Conservation (phyloP, 257 asterid species). For the Haberlea rhodopensis region DNA sequence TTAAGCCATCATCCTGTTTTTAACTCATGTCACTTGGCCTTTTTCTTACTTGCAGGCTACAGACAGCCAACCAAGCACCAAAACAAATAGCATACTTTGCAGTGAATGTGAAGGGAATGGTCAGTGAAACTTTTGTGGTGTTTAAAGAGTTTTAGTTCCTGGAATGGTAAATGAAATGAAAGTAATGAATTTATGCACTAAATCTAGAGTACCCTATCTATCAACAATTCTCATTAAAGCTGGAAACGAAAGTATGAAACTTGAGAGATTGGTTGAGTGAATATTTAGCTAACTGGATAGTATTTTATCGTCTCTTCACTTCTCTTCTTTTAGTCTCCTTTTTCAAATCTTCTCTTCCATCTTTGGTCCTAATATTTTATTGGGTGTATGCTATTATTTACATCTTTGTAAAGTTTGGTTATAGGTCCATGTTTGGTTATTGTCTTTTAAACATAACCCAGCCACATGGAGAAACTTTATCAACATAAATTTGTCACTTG, state of each 20-base stretch:
- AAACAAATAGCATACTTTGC: slow-evolving; percentile 46
- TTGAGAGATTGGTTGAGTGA: neutral
- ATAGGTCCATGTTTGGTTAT: neutral
- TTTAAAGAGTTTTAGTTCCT: slow-evolving; percentile 2
- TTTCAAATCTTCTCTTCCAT: neutral
- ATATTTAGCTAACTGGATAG: neutral
- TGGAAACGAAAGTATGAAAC: neutral
- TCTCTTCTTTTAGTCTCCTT: neutral
- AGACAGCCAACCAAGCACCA: slow-evolving; percentile 27
- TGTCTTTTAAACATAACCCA: neutral
- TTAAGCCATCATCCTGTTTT: neutral
- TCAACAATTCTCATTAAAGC: no score
- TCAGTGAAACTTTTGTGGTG: slow-evolving; percentile 24
- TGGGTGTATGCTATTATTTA: neutral
- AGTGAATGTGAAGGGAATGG: slow-evolving; percentile 57
- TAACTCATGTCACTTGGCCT: slow-evolving; percentile 10
- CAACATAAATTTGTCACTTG: neutral
- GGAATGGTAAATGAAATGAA: neutral
- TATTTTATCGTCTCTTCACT: neutral
- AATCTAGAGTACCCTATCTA: neutral
- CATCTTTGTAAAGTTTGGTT: neutral
- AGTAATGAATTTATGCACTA: neutral
- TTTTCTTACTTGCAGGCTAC: slow-evolving; percentile 38
- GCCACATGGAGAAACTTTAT: neutral
- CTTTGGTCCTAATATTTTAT: neutral